Conservation (phyloP, 2,329 filamentous ascomycete species). For the Xylariales sp. region DNA sequence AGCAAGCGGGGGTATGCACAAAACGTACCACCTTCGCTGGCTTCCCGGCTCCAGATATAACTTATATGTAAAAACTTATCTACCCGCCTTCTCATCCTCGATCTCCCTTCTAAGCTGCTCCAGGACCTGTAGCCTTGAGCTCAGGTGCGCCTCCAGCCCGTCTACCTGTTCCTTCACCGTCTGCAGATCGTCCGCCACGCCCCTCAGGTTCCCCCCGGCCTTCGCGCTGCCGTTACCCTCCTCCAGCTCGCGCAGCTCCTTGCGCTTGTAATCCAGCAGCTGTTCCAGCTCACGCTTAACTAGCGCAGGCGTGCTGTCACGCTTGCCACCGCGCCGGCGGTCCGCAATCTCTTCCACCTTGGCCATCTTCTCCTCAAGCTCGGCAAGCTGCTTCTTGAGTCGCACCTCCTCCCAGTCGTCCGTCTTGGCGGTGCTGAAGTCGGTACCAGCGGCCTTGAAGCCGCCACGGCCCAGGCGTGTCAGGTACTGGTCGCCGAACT, state of each 20-base stretch:
- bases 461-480: constrained; percentile 81
- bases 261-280: constrained; percentile 89
- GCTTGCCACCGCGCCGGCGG: constrained; percentile 56
- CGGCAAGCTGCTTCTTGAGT: constrained; percentile 84
- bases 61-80: constrained; percentile 23
- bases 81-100: constrained; percentile 72
- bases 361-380: constrained; percentile 83
- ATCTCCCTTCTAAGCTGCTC: constrained; percentile 76
- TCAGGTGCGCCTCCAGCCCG: constrained; percentile 78
- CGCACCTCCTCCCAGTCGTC: constrained; percentile 98
- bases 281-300: constrained; percentile 94
- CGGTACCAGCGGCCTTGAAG: constrained; percentile 80
- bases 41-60: background rate
- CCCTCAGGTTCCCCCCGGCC: constrained; percentile 68
- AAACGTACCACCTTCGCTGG: background rate
- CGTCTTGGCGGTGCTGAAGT: constrained; percentile 80
- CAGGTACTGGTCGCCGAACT: constrained; percentile 96
- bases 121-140: constrained; percentile 69
- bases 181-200: constrained; percentile 78
- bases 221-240: constrained; percentile 64
- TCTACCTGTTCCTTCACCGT: constrained; percentile 94
- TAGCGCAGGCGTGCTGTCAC: constrained; percentile 79
- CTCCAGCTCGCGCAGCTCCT: constrained; percentile 71
- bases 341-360: constrained; percentile 73
- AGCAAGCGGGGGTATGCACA: too few species aligned